These are phyloP conservation scores for Santalum album DNA, from an alignment of 164 flowering plant genomes.

Conservation along the genomic window DNA sequence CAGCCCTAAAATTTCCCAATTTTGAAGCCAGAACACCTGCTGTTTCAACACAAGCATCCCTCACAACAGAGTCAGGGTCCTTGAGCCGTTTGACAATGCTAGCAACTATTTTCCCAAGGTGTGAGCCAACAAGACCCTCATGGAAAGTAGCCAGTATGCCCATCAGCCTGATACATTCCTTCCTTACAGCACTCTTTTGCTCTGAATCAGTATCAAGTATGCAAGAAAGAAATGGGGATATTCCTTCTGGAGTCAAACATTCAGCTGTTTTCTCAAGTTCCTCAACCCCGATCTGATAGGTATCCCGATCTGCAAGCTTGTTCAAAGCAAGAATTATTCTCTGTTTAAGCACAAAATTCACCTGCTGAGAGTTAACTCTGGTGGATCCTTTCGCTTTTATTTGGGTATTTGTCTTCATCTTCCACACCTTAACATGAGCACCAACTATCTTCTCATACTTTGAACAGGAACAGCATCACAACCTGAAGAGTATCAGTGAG, in stretches of 20 bases:
- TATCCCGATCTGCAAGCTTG: conserved; percentile 84
- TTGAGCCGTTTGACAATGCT: conserved; percentile 75
- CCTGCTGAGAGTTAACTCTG: conserved; percentile 38
- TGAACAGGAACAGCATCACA: too few relatives aligned
- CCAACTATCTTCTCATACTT: too few relatives aligned
- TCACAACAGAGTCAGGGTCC: conserved; percentile 74
- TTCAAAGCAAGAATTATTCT: conserved; percentile 54
- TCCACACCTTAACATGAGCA: not conserved
- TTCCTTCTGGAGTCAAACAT: conserved; percentile 50
- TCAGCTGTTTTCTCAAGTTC: conserved; percentile 69
- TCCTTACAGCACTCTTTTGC: conserved; percentile 65
- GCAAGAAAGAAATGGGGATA: conserved; percentile 63
- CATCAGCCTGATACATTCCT: conserved; percentile 73
- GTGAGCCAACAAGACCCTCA: conserved; percentile 35
- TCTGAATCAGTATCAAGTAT: conserved; percentile 65
- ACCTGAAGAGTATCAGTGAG: too few relatives aligned
- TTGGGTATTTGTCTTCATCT: conserved; percentile 35
- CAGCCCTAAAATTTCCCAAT: conserved; percentile 26
- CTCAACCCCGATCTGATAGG: conserved; percentile 65
- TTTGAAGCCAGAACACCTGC: conserved; percentile 63
- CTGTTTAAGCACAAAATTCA: conserved; percentile 56
- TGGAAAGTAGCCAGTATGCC: conserved; percentile 51
- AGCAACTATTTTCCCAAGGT: conserved; percentile 57
- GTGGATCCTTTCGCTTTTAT: conserved; percentile 29
- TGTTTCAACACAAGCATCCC: conserved; percentile 81